Evolutionary conservation across 2,329 filamentous ascomycete genomes (phyloP).

Genomic region (Penicillium vulpinum): DNA sequence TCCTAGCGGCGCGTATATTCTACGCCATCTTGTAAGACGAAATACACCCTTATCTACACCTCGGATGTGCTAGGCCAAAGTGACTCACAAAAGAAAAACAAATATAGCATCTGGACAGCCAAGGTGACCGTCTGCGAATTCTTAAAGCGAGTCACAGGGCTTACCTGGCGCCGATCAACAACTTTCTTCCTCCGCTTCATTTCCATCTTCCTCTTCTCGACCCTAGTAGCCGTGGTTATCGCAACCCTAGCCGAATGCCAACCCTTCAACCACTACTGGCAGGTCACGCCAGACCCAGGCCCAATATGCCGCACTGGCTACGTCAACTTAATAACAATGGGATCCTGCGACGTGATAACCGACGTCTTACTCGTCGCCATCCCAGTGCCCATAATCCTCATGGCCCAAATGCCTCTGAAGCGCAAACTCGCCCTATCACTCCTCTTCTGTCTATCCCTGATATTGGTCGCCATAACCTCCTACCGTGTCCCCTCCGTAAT

Average conservation of each 20-base stretch:
- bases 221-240: conserved; percentile 77
- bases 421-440: conserved; percentile 76
- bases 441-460: conserved; percentile 81
- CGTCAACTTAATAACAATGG: conserved; percentile 85
- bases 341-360: conserved; percentile 82
- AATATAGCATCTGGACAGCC: conserved; percentile 77
- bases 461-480: conserved; percentile 75
- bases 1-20: conserved; percentile 77
- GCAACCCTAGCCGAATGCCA: conserved; percentile 82
- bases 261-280: conserved; percentile 73
- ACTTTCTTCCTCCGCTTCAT: conserved; percentile 70
- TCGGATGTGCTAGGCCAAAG: not conserved
- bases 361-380: conserved; percentile 85
- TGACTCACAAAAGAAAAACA: conserved; percentile 16
- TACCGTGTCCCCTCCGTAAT: conserved; percentile 83
- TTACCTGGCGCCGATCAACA: conserved; percentile 78
- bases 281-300: conserved; percentile 81
- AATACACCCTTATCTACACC: not conserved
- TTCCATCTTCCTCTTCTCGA: conserved; percentile 71
- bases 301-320: conserved; percentile 82
- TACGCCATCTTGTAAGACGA: conserved; percentile 79
- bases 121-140: conserved; percentile 92
- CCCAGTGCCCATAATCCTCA: conserved; percentile 82
- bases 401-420: conserved; percentile 71
- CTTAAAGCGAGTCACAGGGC: conserved; percentile 77